Base-by-base conservation (phyloP, 352 stramenopile species). In the Phytophthora rubi region DNA sequence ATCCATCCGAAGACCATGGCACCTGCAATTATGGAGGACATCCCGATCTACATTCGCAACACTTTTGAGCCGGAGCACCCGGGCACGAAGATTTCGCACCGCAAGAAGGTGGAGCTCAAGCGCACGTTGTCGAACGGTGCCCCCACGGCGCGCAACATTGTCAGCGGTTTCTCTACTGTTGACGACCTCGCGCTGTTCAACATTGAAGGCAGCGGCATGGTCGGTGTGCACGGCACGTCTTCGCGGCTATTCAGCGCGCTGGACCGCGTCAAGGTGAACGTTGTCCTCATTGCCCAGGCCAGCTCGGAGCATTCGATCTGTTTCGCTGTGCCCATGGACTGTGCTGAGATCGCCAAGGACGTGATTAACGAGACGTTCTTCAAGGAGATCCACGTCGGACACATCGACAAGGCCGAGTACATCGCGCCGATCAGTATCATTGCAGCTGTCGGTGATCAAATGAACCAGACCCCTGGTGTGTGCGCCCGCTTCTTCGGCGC, bases 21-120 rank as follows among this genome's bases (percentile, higher is more conserved):
- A 12, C 93, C 94, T 4, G 90, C 89, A 23, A 88, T 97, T 30
- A 62, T 83, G 15, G 86, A 92, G n/a, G 91, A 80, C 70, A 98
- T 99, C 64, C 97, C 97, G 5, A 98, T 99, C 64, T 99, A 92
- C 74, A 99, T 99, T 71, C 89, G 92, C 9, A 99, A 99, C 72
- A 99, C 96, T 12, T 99, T 99, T 73, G 97, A 98, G 60, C 83
- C 92, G 2, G 59, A 70, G 23, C 86, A 94, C 51, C 83, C 85
- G 4, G 88, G 88, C 63, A 96, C 88, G 13, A 93, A 93, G 67
- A 96, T 96, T 56, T 81, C 76, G 18, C 75, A 89, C 65, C 79
- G 79, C 53, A 83, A 83, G 37, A 81, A 80, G 16, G 82, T 92
- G 28, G 79, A 81, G 65, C 74, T 90, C 37, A 80, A 82, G 64